Conservation (phyloP, 208 protist genomes). For the Lotmaria passim region DNA sequence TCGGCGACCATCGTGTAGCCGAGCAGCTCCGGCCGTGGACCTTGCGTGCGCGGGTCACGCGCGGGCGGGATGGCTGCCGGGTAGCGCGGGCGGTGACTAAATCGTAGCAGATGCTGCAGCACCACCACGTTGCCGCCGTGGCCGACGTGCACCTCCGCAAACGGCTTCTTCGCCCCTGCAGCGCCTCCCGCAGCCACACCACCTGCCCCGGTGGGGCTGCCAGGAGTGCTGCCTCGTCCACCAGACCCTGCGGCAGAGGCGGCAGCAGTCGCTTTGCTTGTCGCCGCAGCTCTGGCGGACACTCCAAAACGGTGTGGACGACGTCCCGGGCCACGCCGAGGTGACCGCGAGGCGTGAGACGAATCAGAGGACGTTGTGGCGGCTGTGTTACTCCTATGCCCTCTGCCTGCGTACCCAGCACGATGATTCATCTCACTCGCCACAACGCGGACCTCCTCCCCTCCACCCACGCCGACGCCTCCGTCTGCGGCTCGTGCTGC, state of each 20-base stretch:
- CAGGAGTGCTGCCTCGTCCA: not conserved
- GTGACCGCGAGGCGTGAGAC: not conserved
- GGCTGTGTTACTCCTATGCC: too few relatives aligned
- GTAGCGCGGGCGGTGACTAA: conserved; percentile 66
- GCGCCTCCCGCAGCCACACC: not conserved
- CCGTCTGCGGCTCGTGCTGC: too few relatives aligned
- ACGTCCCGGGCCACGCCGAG: conserved; percentile 24
- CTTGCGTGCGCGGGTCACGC: conserved; percentile 41
- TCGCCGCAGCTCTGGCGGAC: too few relatives aligned
- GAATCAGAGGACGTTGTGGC: too few relatives aligned
- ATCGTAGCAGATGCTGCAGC: conserved; percentile 79
- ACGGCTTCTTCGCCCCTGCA: conserved; percentile 1
- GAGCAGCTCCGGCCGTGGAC: conserved; percentile 43
- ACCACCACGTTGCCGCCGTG: conserved; percentile 57
- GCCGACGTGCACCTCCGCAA: conserved; percentile 33
- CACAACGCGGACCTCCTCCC: too few relatives aligned
- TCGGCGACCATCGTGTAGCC: conserved; percentile 77
- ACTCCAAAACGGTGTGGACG: conserved; percentile 23
- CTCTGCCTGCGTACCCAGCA: too few relatives aligned
- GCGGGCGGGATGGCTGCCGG: conserved; percentile 59
- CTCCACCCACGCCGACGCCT: too few relatives aligned
- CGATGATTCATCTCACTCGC: too few relatives aligned
- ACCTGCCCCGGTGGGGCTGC: not conserved
- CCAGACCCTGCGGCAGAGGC: not conserved
- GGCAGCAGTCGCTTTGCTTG: too few relatives aligned